phyloP scores from a whole-genome alignment of 2,329 filamentous ascomycete species.

The Fusarium pseudonygamai region DNA sequence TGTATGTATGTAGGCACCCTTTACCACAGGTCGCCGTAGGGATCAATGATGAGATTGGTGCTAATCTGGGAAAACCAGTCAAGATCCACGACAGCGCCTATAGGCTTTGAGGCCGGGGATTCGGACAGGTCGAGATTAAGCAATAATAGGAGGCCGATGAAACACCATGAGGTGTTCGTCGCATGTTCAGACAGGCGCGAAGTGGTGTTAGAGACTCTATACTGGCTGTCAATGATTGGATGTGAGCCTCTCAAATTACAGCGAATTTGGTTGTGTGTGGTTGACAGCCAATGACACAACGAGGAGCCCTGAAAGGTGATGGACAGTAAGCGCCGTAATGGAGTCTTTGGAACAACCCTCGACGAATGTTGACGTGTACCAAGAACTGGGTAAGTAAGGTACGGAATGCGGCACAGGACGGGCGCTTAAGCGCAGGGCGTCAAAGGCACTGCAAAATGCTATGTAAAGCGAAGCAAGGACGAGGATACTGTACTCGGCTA shows the following conservation, averaged over 20 bases:
- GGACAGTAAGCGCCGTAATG: conserved; percentile 39
- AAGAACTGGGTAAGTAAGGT: conserved; percentile 18
- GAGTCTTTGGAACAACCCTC: conserved; percentile 15
- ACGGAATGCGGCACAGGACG: conserved; percentile 37
- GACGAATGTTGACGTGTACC: conserved; percentile 31
- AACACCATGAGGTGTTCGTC: conserved; percentile 37
- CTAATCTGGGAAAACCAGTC: conserved; percentile 28
- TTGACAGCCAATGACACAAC: conserved; percentile 30
- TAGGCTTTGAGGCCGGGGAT: conserved; percentile 15
- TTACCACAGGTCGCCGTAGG: conserved; percentile 18
- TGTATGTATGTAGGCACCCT: conserved; percentile 34
- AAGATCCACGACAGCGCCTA: conserved; percentile 42
- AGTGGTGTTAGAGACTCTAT: conserved; percentile 16
- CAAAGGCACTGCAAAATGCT: conserved; percentile 7
- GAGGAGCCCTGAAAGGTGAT: conserved; percentile 15
- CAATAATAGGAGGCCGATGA: conserved; percentile 39
- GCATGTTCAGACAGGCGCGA: conserved; percentile 40
- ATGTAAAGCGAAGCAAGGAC: conserved; percentile 8
- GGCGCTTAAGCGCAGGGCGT: conserved; percentile 33
- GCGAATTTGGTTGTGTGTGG: conserved; percentile 17
- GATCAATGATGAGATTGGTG: conserved; percentile 20
- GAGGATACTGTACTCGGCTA: conserved; percentile 10
- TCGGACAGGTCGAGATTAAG: conserved; percentile 21
- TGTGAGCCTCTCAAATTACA: conserved; percentile 32
- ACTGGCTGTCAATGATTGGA: conserved; percentile 29